Evolutionary conservation across 2,329 filamentous ascomycete species (phyloP).

Genomic region (Cladosporium sp.): DNA sequence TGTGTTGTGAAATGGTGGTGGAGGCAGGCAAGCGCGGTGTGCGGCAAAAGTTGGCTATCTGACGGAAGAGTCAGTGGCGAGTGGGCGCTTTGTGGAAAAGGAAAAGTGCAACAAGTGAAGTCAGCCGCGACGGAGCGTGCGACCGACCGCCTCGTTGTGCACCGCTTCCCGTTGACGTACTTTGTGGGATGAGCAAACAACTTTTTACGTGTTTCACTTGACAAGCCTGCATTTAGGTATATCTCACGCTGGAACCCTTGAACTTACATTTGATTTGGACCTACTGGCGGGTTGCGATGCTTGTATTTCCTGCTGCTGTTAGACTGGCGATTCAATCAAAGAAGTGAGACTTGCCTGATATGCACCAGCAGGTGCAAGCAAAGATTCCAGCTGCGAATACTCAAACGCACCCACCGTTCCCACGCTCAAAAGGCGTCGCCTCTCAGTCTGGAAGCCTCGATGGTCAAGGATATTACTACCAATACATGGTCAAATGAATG

Average conservation of each 20-base stretch:
- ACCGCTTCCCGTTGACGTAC: conserved; percentile 4
- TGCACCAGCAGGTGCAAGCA: background rate
- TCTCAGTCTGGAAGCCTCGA: background rate
- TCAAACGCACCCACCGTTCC: background rate
- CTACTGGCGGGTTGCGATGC: background rate
- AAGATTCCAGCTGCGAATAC: background rate
- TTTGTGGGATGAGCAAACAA: conserved; percentile 15
- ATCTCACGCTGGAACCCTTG: background rate
- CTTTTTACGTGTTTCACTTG: conserved; percentile 9
- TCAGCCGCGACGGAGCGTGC: background rate
- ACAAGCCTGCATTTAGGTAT: background rate
- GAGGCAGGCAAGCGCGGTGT: conserved; percentile 5
- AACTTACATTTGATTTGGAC: background rate
- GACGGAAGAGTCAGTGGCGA: background rate
- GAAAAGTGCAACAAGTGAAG: background rate
- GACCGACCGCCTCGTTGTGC: background rate
- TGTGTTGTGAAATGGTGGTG: background rate
- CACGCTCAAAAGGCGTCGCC: background rate
- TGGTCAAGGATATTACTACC: background rate
- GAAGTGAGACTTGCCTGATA: background rate
- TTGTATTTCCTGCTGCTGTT: background rate
- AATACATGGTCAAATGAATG: background rate
- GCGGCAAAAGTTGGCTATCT: background rate
- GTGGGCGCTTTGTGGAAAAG: background rate
- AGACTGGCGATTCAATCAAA: background rate